These are phyloP conservation scores for Xylariaceae sp. DNA, from an alignment of 2,329 filamentous ascomycete species.

Conservation along the genomic window DNA sequence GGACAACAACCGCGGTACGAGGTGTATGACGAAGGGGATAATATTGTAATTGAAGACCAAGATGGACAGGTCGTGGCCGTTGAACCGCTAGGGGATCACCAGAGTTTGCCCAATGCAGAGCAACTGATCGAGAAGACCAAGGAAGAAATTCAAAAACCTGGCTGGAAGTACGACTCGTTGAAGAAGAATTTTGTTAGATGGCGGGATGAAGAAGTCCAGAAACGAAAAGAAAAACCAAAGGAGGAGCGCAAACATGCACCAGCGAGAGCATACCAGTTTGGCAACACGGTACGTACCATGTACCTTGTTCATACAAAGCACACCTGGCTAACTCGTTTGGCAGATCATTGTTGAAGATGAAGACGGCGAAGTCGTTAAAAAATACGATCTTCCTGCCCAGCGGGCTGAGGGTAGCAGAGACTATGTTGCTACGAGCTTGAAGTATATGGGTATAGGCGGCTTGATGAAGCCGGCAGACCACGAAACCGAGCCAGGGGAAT, in stretches of 20 bases:
- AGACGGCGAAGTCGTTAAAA: slow-evolving; percentile 85
- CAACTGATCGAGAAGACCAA: slow-evolving; percentile 43
- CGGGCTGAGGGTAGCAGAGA: slow-evolving; percentile 52
- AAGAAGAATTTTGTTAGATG: slow-evolving; percentile 59
- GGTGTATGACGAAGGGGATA: slow-evolving; percentile 79
- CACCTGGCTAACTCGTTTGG: not conserved
- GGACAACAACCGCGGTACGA: slow-evolving; percentile 55
- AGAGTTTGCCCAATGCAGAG: slow-evolving; percentile 26
- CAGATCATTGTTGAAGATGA: slow-evolving; percentile 87
- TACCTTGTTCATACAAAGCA: not conserved
- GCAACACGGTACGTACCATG: slow-evolving; percentile 68
- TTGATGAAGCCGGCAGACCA: slow-evolving; percentile 51
- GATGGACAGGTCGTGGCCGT: slow-evolving; percentile 85
- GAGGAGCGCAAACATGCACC: slow-evolving; percentile 67
- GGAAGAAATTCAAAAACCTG: slow-evolving; percentile 45
- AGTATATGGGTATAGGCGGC: slow-evolving; percentile 61
- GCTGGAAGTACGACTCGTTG: slow-evolving; percentile 53
- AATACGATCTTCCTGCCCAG: slow-evolving; percentile 73
- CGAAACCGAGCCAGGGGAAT: slow-evolving; percentile 39
- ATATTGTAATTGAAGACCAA: slow-evolving; percentile 82
- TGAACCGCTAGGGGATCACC: slow-evolving; percentile 48
- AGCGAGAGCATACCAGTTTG: slow-evolving; percentile 84
- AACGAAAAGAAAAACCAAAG: slow-evolving; percentile 67
- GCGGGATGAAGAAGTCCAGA: slow-evolving; percentile 66
- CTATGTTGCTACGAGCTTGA: slow-evolving; percentile 54